phyloP scores from a whole-genome alignment of 352 stramenopile genomes.

The Globisporangium orthogonon region DNA sequence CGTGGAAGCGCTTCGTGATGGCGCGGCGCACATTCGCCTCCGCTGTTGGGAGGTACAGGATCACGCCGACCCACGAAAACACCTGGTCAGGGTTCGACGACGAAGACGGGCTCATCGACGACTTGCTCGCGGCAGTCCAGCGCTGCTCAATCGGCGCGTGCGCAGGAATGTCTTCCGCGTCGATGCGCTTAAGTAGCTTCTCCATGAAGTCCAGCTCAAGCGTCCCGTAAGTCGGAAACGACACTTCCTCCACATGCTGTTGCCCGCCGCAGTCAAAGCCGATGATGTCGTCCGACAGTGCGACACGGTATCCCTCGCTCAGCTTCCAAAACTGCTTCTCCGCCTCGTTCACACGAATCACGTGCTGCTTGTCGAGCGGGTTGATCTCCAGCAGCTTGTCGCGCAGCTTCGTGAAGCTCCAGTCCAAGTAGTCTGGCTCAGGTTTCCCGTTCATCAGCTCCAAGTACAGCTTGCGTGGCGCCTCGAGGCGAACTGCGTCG shows the following conservation, averaged over 20 bases:
- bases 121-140: conserved; percentile 91
- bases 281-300: conserved; percentile 93
- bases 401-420: conserved; percentile 80
- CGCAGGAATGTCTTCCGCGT: conserved; percentile 89
- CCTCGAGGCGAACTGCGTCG: conserved; percentile 61
- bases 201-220: conserved; percentile 93
- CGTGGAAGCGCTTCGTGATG: conserved; percentile 90
- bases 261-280: conserved; percentile 98
- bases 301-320: conserved; percentile 89
- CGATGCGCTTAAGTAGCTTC: conserved; percentile 89
- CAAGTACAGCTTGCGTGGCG: conserved; percentile 76
- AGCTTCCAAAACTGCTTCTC: conserved; percentile 96
- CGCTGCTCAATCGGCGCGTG: conserved; percentile 97
- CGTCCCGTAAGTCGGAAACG: conserved; percentile 82
- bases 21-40: conserved; percentile 41
- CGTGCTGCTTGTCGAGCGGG: conserved; percentile 88
- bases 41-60: conserved; percentile 92
- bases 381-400: conserved; percentile 79
- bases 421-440: conserved; percentile 62
- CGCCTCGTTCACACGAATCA: conserved; percentile 92
- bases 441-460: conserved; percentile 51
- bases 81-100: conserved; percentile 57
- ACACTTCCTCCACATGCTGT: conserved; percentile 97
- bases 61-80: conserved; percentile 97
- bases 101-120: conserved; percentile 90